These are phyloP conservation scores for Candida golubevii DNA, from an alignment of 805 yeast species.

Conservation along the genomic window DNA sequence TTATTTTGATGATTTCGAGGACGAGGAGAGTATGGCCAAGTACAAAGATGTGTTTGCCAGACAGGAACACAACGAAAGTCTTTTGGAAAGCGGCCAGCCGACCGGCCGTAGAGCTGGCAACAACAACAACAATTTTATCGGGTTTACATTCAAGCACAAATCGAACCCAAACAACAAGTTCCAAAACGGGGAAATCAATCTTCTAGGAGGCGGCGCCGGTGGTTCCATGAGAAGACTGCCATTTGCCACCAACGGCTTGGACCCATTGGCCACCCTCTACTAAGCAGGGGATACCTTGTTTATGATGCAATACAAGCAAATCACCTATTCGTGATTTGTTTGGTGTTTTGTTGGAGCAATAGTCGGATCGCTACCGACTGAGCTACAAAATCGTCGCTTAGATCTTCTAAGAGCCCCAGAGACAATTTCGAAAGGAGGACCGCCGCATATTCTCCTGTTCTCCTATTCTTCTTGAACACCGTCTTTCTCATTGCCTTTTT, in stretches of 20 bases:
- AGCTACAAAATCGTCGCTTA: no score
- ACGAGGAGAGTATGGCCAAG: constrained; percentile 95
- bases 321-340: no score
- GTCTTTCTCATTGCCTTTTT: background rate
- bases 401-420: no score
- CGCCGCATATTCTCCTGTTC: no score
- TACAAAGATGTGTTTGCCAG: constrained; percentile 96
- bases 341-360: no score
- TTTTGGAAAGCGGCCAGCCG: constrained; percentile 54
- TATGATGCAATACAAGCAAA: no score
- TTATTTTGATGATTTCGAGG: constrained; percentile 94
- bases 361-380: no score
- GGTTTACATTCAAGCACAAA: constrained; percentile 92
- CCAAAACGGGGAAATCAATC: constrained; percentile 34
- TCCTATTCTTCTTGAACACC: background rate
- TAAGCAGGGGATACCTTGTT: constrained; percentile 7
- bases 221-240: constrained; percentile 12
- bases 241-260: constrained; percentile 26
- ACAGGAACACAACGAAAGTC: constrained; percentile 75
- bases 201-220: constrained; percentile 26
- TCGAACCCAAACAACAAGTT: constrained; percentile 50
- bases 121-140: constrained; percentile 62
- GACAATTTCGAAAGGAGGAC: no score
- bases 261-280: constrained; percentile 43
- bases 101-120: constrained; percentile 45